Percentiles rank a stretch among this genome's conserved stretches.
Conservation (phyloP, 768 basidiomycete species). For the Termitomyces sp. region DNA sequence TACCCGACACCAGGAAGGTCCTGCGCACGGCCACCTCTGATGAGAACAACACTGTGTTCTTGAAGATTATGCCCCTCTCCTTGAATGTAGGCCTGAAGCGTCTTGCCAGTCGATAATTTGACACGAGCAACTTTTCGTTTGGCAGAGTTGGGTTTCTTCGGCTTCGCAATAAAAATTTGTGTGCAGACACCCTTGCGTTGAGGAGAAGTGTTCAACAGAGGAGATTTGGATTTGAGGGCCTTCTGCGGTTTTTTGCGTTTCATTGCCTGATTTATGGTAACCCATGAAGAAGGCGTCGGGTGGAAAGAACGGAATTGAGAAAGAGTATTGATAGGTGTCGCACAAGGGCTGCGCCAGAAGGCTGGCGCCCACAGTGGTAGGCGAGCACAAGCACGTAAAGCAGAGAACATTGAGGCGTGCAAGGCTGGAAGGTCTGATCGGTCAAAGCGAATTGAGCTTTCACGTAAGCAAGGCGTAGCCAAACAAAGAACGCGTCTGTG, state of each 20-base stretch:
- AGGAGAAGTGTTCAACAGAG: constrained; percentile 73
- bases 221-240: constrained; percentile 61
- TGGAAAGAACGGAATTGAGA: constrained; percentile 55
- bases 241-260: constrained; percentile 64
- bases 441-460: background rate
- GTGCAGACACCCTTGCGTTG: constrained; percentile 93
- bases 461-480: constrained; percentile 12
- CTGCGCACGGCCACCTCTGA: constrained; percentile 94
- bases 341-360: constrained; percentile 15
- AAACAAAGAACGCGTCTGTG: constrained; percentile 35
- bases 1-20: constrained; percentile 98
- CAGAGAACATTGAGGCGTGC: constrained; percentile 33
- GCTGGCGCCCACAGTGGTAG: constrained; percentile 27
- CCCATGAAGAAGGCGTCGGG: constrained; percentile 49
- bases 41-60: constrained; percentile 93
- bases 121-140: constrained; percentile 96
- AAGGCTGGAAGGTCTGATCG: background rate
- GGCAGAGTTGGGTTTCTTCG: constrained; percentile 98
- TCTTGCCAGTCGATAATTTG: constrained; percentile 86
- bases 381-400: constrained; percentile 31
- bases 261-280: constrained; percentile 88
- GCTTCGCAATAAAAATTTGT: constrained; percentile 74
- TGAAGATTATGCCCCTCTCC: constrained; percentile 98
- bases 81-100: constrained; percentile 89
- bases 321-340: constrained; percentile 9